Evolutionary conservation across 2,329 filamentous ascomycete species (phyloP), one percentile per base, ranked within the genome.

Genomic region (Cadophora gregata): DNA sequence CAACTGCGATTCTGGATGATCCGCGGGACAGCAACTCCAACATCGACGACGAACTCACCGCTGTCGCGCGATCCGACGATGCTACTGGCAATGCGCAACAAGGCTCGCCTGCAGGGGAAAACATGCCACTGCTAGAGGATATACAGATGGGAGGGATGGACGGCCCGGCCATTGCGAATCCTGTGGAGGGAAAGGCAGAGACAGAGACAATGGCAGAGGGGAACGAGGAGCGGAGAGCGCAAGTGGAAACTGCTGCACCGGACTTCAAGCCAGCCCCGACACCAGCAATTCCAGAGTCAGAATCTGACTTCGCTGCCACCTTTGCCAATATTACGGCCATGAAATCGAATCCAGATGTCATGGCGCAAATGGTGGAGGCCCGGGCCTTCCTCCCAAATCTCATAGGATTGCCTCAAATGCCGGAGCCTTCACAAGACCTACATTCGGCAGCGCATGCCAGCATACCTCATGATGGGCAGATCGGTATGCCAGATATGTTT

Each of bases 21-120:
- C 31, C 19, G 27, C 48, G 10, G 21, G 33, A 27, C 10, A 19
- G 33, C 24, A 42, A 29, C 59, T 2, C 19, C 19, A 47, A 16
- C 38, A 55, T 60, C 58, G 31, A 19, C 58, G 21, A 62, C 50
- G n/a, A 67, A 25, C 63, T 68, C 66, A 70, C 70, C 66, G 67
- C 67, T 53, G 60, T 50, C 47, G 64, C 31, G 21, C 31, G 65
- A 27, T 50, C 59, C 45, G 61, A 67, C 33, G 45, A 63, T 66
- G 50, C 55, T 42, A 60, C 8, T 24, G 33, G 25, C 21, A 33
- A 63, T 33, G 53, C 33, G 47, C 48, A 55, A 55, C 25, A 55
- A 45, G 48, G 60, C 8, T 25, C 50, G 42, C 50, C 36, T 38
- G 60, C 60, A 58, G 59, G 67, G 36, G 36, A 21, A 45, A 29